phyloP scores from a whole-genome alignment of 345 rosid genomes.

The Raphanus sativus region DNA sequence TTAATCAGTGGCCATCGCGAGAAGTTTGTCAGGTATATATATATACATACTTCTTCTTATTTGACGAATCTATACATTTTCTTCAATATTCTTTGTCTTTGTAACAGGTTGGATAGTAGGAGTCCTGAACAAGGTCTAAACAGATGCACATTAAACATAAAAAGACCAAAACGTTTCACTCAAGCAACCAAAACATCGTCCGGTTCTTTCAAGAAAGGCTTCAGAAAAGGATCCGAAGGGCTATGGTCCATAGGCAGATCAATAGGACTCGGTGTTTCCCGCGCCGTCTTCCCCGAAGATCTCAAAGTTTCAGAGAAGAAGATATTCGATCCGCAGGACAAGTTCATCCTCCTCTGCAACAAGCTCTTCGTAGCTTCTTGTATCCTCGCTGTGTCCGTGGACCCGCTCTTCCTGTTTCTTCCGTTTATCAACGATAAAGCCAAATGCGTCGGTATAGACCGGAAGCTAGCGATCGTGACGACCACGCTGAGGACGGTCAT shows the following conservation, averaged over 20 bases:
- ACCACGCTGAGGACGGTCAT: slow-evolving; percentile 71
- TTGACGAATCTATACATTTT: background rate
- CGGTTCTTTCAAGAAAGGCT: slow-evolving; percentile 78
- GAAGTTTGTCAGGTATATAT: slow-evolving; percentile 76
- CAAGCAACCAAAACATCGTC: slow-evolving; percentile 59
- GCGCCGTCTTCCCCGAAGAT: slow-evolving; percentile 96
- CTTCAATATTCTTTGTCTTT: background rate
- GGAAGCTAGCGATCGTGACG: slow-evolving; percentile 64
- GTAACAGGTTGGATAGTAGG: slow-evolving; percentile 75
- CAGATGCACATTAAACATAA: slow-evolving; percentile 68
- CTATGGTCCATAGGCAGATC: slow-evolving; percentile 92
- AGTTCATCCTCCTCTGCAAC: slow-evolving; percentile 79
- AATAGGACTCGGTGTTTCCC: slow-evolving; percentile 84
- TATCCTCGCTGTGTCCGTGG: slow-evolving; percentile 82
- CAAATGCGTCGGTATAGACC: slow-evolving; percentile 75
- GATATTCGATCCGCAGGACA: slow-evolving; percentile 95
- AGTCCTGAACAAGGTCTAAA: slow-evolving; percentile 61
- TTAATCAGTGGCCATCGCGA: slow-evolving; percentile 70
- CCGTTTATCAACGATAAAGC: slow-evolving; percentile 58
- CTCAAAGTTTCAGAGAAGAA: slow-evolving; percentile 83
- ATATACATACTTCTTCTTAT: background rate
- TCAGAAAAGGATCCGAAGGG: slow-evolving; percentile 89
- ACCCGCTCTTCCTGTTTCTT: slow-evolving; percentile 87
- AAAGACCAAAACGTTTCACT: slow-evolving; percentile 56
- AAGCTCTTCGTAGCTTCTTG: slow-evolving; percentile 74